Evolutionary conservation across 75 land plant genomes (phyloP), one percentile per base, ranked within the genome.

Genomic region (Picea sitchensis): DNA sequence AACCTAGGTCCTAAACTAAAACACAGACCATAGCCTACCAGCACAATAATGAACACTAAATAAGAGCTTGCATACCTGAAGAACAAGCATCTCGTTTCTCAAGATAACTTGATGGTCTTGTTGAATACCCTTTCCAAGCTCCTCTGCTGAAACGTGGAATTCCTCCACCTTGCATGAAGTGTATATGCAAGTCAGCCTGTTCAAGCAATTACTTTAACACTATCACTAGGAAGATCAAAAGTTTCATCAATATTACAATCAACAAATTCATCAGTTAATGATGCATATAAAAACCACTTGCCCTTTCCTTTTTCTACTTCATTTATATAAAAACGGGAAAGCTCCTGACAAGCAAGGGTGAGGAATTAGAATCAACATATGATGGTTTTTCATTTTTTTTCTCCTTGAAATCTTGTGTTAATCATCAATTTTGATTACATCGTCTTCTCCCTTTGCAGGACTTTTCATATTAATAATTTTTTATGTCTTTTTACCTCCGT

Each of bases 71-170:
- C 79, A 75, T 84, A 77, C 99, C 98, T 97, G 95, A 58, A 90
- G 80, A 67, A 96, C 93, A 73, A 88, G 75, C 88, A 96, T 89
- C 78, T 96, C 99, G 81, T 96, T 91, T 80, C 93, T 90, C 62
- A 96, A 88, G 79, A 96, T 93, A 79, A 91, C 82, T 79, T 92
- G 94, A 61, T 93, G 99, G 84, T 96, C 99, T 84, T 96, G 99
- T 75, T 93, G 89, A 82, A 95, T 96, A 56, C 99, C 99, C 87
- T 95, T 96, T 51, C 99, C 99, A 79, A 96, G 90, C 82, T 96
- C 99, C 86, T 96, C 98, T 4, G 98, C 98, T 75, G 99, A 94
- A 12, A 96, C 98, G 82, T 96, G 98, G 79, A 92, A 94, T 84
- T 96, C 99, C 80, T 96, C 98, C 64, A 95, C 91, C 82, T 96